Base-by-base conservation (phyloP, 345 rosid genomes). In the Citrus inodora region DNA sequence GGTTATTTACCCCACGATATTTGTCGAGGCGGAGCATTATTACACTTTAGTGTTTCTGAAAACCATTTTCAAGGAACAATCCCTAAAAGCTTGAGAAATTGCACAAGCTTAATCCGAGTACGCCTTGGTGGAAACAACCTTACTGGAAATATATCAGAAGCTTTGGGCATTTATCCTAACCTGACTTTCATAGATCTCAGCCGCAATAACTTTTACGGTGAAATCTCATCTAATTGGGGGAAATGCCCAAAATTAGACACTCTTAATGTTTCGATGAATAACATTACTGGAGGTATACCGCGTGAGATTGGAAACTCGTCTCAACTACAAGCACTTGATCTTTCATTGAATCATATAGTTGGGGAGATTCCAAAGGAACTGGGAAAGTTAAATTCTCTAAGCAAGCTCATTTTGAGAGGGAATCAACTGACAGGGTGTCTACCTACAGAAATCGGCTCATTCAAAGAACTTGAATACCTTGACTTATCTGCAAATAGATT, bases 351-450 rank as follows among this genome's bases (percentile, higher is more conserved):
- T 46, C 28, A 68, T 4, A 48, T 86, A 3, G 53, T 6, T 28
- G 86, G 81, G 9, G 46, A 62, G 19, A 81, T 86, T 61, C 84
- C 83, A 61, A 32, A 0, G 4, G n/a, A 64, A 64, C 35, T 84
- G 21, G 76, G 79, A 2, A 76, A 66, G 46, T 51, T 81, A 33
- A 68, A 19, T 28, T 72, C 72, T 19, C 70, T 84, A 9, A 51
- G 13, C 56, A 62, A 67, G 46, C 75, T 84, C 35, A 71, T 62
- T 56, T 76, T 84, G 69, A 65, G 63, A 0, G 9, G 28, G 10
- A 84, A 81, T 37, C 27, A 35, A 21, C 11, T 67, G 0, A 21
- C 46, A 1, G 25, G 68, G 0, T 0, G 24, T 6, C 7, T 64
- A 3, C 68, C 68, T 30, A 9, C 10, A 30, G 40, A 64, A 16